A percentile compares a stretch with the other conserved stretches of the same genome.
These are phyloP conservation scores for Nicotiana attenuata DNA, from an alignment of 257 asterid genomes.

Conservation along the genomic window DNA sequence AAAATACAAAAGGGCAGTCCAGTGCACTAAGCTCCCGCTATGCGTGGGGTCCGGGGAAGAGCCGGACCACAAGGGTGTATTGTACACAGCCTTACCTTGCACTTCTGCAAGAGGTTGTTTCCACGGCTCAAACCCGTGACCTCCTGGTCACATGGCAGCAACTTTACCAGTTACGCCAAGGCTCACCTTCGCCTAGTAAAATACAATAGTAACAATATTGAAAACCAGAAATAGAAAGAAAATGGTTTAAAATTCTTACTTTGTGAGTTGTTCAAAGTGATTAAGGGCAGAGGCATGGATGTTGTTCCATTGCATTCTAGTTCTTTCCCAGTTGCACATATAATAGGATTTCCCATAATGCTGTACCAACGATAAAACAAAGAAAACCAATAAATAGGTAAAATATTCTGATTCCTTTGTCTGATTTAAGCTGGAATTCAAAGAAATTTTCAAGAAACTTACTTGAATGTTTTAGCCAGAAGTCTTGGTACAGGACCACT, in stretches of 20 bases:
- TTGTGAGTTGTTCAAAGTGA: constrained; percentile 45
- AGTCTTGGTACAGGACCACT: constrained; percentile 86
- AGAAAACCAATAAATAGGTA: neutral
- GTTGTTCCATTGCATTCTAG: constrained; percentile 74
- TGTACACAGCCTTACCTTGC: too few relatives aligned
- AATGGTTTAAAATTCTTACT: constrained; percentile 39
- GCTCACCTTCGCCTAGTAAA: neutral
- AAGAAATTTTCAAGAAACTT: constrained; percentile 15
- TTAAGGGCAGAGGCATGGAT: constrained; percentile 49
- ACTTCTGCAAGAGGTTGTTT: too few relatives aligned
- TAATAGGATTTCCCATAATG: constrained; percentile 79
- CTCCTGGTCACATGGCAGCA: too few relatives aligned
- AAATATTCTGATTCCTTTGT: neutral
- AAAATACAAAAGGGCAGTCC: too few relatives aligned
- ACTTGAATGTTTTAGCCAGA: constrained; percentile 85
- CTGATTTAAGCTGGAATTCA: neutral
- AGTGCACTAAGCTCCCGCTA: too few relatives aligned
- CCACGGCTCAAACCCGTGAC: too few relatives aligned
- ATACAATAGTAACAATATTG: neutral
- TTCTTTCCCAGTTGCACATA: constrained; percentile 86
- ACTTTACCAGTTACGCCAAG: too few relatives aligned
- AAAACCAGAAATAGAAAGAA: neutral
- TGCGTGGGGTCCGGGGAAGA: too few relatives aligned
- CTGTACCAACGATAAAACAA: constrained; percentile 25
- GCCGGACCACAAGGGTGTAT: too few relatives aligned